Base-by-base conservation (phyloP, 306 rosid species). In the Glycine latifolia region DNA sequence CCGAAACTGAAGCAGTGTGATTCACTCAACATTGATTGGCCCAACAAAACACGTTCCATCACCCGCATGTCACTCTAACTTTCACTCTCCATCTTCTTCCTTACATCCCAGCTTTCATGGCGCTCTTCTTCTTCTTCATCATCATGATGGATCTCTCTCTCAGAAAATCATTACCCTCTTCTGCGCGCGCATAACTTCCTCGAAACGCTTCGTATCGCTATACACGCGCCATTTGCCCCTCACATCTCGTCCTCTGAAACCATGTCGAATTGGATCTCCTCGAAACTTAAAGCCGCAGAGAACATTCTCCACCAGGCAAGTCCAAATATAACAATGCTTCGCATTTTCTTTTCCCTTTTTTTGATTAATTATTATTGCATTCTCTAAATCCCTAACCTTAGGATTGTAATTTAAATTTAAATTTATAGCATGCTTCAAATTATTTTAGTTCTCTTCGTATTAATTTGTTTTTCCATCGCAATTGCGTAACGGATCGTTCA, bases 211-310 rank as follows among this genome's bases (percentile, higher is more conserved):
- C 61, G 55, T 86, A 60, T 49, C 56, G 48, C 65, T 46, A 9
- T 56, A 26, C 46, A 63, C 48, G 59, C 10, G 5, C 71, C 63
- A 12, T 33, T 80, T 76, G 41, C 4, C 1, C 46, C 35, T 75
- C 8, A 31, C 79, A 56, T 52, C 79, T 62, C 48, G 17, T 44
- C 52, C 47, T 37, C 75, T 52, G 75, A 46, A 39, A 72, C 77
- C 81, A 96, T 93, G 99, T 96, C 99, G 58, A 87, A 92, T 86
- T 95, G 99, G 99, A 91, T 93, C 91, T 93, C 98, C 81, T 91
- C 98, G 86, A 93, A 96, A 77, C 98, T 96, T 85, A 96, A 89
- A 93, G 98, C 94, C 58, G 97, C 97, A 0, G 99, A 96, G 87
- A 93, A 17, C 80, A 83, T 96, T 88, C 99, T 96, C 70, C 99